A percentile compares a stretch with the other conserved stretches of the same genome.
Conservation (phyloP, 345 rosid genomes). For the Mercurialis annua region DNA sequence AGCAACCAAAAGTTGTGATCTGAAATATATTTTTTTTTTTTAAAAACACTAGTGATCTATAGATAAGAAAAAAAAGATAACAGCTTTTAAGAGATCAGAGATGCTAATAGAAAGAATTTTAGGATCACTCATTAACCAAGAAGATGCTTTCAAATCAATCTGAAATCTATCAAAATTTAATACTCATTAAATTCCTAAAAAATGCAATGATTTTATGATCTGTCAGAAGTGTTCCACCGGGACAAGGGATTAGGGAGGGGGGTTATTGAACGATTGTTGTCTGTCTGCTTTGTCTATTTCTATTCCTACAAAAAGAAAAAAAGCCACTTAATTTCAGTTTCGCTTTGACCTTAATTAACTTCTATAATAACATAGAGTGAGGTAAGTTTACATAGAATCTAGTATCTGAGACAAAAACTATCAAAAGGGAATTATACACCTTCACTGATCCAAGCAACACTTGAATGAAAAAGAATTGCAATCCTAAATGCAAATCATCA, state of each 20-base stretch:
- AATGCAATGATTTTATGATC: background rate
- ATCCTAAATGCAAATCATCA: background rate
- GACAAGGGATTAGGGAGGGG: background rate
- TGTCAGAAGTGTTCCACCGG: background rate
- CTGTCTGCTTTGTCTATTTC: background rate
- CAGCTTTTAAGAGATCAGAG: background rate
- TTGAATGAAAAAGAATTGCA: background rate
- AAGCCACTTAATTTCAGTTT: background rate
- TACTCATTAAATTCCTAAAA: background rate
- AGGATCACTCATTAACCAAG: background rate
- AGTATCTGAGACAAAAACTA: background rate
- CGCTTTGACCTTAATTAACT: background rate
- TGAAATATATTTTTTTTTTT: no score
- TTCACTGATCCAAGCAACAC: background rate
- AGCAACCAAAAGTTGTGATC: conserved; percentile 95
- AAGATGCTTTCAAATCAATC: background rate
- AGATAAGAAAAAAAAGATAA: background rate
- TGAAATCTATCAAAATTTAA: background rate
- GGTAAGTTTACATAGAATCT: background rate
- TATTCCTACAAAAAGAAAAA: background rate
- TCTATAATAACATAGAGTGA: background rate
- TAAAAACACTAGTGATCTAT: background rate
- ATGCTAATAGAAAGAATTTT: background rate
- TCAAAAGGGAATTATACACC: background rate
- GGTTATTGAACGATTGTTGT: background rate